Evolutionary conservation across 2,329 filamentous ascomycete species (phyloP), one percentile per base, ranked within the genome.

Genomic region (Neocucurbitaria cava): DNA sequence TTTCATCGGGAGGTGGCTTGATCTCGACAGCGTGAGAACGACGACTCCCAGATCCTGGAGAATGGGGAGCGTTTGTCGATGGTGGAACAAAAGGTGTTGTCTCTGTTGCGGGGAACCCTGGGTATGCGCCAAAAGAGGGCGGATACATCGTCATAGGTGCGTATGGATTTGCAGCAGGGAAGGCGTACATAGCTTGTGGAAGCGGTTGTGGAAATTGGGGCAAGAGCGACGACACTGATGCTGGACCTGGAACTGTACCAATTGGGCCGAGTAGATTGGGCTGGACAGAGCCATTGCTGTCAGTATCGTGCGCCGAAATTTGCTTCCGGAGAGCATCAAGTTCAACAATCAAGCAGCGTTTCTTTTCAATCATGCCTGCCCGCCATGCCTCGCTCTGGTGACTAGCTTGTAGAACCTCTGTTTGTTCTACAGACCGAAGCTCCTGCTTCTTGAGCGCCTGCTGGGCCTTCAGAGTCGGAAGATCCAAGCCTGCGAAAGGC

Each of bases 11-110:
- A 6, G 74, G 75, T n/a, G 70, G 68, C 46, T 76, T 77, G 67
- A 78, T 78, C 58, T 75, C 71, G 18, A 78, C 66, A 20, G 76
- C 76, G 50, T 74, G 72, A 15, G 76, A 78, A 17, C 75, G 74
- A 46, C 75, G 75, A 35, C 64, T 70, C 18, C 65, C 64, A 36
- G 71, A 72, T n/a, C 65, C 66, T 17, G 69, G 72, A 30, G 68
- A 72, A 17, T 64, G 66, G 9, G 62, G 51, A 17, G 53, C 33
- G n/a, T 59, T 67, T 2, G 50, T 36, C 3, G 54, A 31, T 43
- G 59, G 52, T 26, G 58, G 63, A 20, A 62, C 60, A 47, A 71
- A 70, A 1, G 64, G 54, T 28, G 64, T 21, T 28, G 65, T 52
- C 10, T 72, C 70, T 20, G 59, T 46, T 1, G 60, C 28, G 7